phyloP scores from a whole-genome alignment of 768 basidiomycete genomes.

The Cubamyces sp. region DNA sequence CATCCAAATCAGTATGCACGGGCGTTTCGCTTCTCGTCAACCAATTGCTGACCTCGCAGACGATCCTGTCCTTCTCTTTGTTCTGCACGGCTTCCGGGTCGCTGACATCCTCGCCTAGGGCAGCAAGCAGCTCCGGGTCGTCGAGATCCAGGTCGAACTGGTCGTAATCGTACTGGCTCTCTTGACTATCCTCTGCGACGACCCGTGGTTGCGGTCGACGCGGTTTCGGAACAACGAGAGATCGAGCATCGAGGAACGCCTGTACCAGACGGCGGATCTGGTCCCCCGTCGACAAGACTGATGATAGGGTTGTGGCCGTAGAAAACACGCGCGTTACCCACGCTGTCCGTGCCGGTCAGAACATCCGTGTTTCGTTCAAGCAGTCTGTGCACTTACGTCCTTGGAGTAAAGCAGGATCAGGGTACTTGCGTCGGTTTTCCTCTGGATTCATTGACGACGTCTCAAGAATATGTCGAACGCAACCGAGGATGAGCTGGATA shows the following conservation, averaged over 20 bases:
- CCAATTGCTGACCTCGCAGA: constrained; percentile 50
- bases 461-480: constrained; percentile 56
- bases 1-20: background rate
- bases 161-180: constrained; percentile 81
- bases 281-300: constrained; percentile 46
- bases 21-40: background rate
- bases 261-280: constrained; percentile 63
- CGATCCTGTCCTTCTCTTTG: constrained; percentile 48
- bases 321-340: constrained; percentile 59
- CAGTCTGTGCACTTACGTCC: constrained; percentile 45
- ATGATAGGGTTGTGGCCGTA: constrained; percentile 47
- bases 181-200: constrained; percentile 50
- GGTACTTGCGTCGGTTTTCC: constrained; percentile 49
- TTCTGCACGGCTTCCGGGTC: constrained; percentile 33
- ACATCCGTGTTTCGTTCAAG: background rate
- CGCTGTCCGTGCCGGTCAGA: constrained; percentile 46
- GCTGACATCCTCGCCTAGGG: constrained; percentile 47
- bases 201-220: constrained; percentile 38
- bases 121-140: constrained; percentile 61
- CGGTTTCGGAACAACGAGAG: constrained; percentile 47
- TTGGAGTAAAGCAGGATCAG: constrained; percentile 62
- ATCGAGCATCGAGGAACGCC: constrained; percentile 63
- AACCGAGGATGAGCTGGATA: constrained; percentile 58
- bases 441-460: constrained; percentile 43
- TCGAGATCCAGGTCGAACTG: constrained; percentile 59